phyloP scores from a whole-genome alignment of 2,329 filamentous ascomycete species.

The Cytospora piceae region DNA sequence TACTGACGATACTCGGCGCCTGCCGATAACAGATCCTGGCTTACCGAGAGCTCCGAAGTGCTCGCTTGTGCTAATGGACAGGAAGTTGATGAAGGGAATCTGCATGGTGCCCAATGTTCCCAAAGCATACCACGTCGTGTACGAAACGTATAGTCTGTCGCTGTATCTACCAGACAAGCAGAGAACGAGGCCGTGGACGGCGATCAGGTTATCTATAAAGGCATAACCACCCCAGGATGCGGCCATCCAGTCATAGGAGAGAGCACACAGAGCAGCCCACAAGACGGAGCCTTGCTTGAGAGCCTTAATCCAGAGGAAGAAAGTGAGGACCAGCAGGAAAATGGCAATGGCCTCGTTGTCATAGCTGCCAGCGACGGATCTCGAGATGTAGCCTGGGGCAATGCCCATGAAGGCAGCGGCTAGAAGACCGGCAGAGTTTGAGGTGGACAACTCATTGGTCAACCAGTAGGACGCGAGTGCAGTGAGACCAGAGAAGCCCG shows the following conservation, averaged over 20 bases:
- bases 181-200: slow-evolving; percentile 89
- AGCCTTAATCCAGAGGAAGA: slow-evolving; percentile 98
- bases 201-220: slow-evolving; percentile 97
- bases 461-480: slow-evolving; percentile 92
- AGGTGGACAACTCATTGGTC: slow-evolving; percentile 96
- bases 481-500: slow-evolving; percentile 91
- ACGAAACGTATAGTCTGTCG: slow-evolving; percentile 90
- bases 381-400: slow-evolving; percentile 93
- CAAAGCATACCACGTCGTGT: slow-evolving; percentile 96
- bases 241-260: slow-evolving; percentile 99
- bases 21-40: slow-evolving; percentile 35
- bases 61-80: slow-evolving; percentile 95
- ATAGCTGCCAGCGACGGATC: slow-evolving; percentile 97
- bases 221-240: slow-evolving; percentile 99
- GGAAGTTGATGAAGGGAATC: slow-evolving; percentile 96
- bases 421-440: slow-evolving; percentile 89
- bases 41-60: slow-evolving; percentile 95
- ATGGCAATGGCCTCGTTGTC: slow-evolving; percentile 99
- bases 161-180: slow-evolving; percentile 98
- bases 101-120: slow-evolving; percentile 98
- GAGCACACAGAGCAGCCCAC: slow-evolving; percentile 90
- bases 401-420: slow-evolving; percentile 98
- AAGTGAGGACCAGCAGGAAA: slow-evolving; percentile 97
- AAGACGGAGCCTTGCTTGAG: slow-evolving; percentile 95
- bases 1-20: slow-evolving; percentile 27